These are phyloP conservation scores for Syzygium aromaticum DNA, from an alignment of 345 rosid species.

Conservation along the genomic window DNA sequence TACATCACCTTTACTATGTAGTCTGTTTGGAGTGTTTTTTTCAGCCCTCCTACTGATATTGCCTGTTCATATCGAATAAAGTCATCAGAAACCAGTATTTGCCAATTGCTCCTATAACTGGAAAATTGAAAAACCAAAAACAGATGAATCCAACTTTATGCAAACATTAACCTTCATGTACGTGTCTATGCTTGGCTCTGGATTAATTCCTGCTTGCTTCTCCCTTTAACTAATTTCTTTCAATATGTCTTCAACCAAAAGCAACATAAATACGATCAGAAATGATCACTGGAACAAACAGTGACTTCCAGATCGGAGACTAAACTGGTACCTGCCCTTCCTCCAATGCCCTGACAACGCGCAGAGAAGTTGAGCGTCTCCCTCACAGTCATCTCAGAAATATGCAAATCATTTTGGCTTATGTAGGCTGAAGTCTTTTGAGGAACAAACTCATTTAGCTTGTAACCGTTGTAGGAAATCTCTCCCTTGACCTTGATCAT, in stretches of 20 bases:
- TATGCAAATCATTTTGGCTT: constrained; percentile 47
- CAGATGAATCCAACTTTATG: background rate
- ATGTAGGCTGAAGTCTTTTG: constrained; percentile 50
- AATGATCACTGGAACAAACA: background rate
- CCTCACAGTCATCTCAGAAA: constrained; percentile 53
- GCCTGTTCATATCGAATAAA: constrained; percentile 3
- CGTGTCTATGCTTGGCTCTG: constrained; percentile 9
- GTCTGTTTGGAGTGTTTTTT: constrained; percentile 5
- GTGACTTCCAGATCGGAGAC: background rate
- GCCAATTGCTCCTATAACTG: background rate
- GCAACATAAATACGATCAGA: background rate
- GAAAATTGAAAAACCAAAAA: background rate
- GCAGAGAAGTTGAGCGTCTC: constrained; percentile 56
- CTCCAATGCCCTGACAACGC: constrained; percentile 48
- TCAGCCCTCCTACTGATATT: constrained; percentile 1
- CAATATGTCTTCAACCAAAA: constrained; percentile 2
- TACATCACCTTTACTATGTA: constrained; percentile 9
- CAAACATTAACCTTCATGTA: constrained; percentile 9
- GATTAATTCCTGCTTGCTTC: constrained; percentile 10
- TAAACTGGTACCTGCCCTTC: constrained; percentile 15
- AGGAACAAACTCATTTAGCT: constrained; percentile 41
- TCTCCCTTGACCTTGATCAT: constrained; percentile 8
- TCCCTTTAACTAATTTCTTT: constrained; percentile 11
- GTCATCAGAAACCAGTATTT: background rate
- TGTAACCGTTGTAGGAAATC: constrained; percentile 25